Conservation (phyloP, 371 early-diverging fungal species). For the Zychaea mexicana region DNA sequence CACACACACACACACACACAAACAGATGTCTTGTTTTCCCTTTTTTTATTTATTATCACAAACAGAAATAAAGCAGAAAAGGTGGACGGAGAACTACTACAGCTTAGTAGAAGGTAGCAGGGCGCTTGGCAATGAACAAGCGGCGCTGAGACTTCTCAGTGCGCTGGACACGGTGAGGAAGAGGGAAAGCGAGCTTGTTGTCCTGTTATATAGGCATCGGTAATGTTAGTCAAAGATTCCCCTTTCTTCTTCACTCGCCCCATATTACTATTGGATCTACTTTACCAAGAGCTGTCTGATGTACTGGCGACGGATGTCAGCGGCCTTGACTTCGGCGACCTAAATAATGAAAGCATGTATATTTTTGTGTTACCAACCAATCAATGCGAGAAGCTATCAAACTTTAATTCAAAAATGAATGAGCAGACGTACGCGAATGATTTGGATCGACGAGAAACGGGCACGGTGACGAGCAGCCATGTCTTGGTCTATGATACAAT, state of each 20-base stretch:
- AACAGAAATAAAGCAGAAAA: not conserved
- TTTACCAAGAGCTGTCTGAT: slow-evolving; percentile 91
- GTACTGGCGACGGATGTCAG: slow-evolving; percentile 96
- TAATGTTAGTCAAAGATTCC: not conserved
- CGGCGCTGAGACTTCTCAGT: slow-evolving; percentile 70
- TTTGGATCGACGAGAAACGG: slow-evolving; percentile 96
- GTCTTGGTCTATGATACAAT: slow-evolving; percentile 84
- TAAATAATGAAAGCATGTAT: slow-evolving; percentile 1
- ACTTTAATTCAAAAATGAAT: not conserved
- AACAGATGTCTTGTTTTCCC: no score
- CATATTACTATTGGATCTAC: no score
- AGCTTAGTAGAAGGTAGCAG: slow-evolving; percentile 88
- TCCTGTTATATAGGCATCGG: not conserved
- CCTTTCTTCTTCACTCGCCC: no score
- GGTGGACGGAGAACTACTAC: no score
- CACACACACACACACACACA: no score
- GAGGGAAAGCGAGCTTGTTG: slow-evolving; percentile 94
- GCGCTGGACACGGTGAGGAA: slow-evolving; percentile 94
- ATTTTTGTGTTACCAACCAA: not conserved
- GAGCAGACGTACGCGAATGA: slow-evolving; percentile 77
- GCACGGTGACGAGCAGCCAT: slow-evolving; percentile 99
- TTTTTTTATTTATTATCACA: not conserved
- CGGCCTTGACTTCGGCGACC: slow-evolving; percentile 84
- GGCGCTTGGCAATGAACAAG: slow-evolving; percentile 90
- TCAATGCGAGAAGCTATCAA: not conserved